These are phyloP conservation scores for Trametes sp. DNA, from an alignment of 1,284 basidiomycete species.

Conservation along the genomic window DNA sequence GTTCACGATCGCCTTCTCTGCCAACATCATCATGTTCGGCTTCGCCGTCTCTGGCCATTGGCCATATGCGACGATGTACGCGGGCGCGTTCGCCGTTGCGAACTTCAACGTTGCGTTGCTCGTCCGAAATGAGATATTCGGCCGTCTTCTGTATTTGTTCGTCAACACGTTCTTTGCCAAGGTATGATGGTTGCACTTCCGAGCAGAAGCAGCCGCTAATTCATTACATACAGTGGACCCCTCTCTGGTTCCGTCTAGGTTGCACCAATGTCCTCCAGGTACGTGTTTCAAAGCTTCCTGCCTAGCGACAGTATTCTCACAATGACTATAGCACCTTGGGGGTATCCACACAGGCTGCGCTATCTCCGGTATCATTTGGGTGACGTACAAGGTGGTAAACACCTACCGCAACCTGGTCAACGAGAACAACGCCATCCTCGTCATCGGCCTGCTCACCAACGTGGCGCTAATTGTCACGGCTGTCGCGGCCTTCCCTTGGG, in stretches of 20 bases:
- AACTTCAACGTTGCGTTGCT: conserved; percentile 62
- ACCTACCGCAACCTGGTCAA: conserved; percentile 56
- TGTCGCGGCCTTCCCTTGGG: conserved; percentile 72
- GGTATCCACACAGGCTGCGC: conserved; percentile 82
- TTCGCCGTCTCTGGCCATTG: conserved; percentile 71
- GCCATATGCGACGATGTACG: conserved; percentile 64
- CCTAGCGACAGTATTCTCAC: not conserved
- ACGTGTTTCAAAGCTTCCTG: not conserved
- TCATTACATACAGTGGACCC: conserved; percentile 61
- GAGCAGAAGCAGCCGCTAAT: conserved; percentile 20
- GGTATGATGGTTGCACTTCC: conserved; percentile 45
- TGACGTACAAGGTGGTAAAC: conserved; percentile 65
- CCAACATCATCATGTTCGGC: conserved; percentile 68
- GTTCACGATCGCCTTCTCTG: conserved; percentile 61
- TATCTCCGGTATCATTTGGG: conserved; percentile 69
- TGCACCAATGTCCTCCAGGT: conserved; percentile 77
- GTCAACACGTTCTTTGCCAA: conserved; percentile 67
- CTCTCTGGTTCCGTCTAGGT: conserved; percentile 71
- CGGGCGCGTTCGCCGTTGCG: conserved; percentile 66
- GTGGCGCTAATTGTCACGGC: conserved; percentile 61
- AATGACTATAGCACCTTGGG: conserved; percentile 63
- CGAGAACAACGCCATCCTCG: conserved; percentile 61
- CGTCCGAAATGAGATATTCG: conserved; percentile 65
- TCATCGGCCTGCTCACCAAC: conserved; percentile 65
- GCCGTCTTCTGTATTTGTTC: conserved; percentile 57